phyloP scores from a whole-genome alignment of 371 early-diverging fungal genomes.

The Mucor sp. region DNA sequence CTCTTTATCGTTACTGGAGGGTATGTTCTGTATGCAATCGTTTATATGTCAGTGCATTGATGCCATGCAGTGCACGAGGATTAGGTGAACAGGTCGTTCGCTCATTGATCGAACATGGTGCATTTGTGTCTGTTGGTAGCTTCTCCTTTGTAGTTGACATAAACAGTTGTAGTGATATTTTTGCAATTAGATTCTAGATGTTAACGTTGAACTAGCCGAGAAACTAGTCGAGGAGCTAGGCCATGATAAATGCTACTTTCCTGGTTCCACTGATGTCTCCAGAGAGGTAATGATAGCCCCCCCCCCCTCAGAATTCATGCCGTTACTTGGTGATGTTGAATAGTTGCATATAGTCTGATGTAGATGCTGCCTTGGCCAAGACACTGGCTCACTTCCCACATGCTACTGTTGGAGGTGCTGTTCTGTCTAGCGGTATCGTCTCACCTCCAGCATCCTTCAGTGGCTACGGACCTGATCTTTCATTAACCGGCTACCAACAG shows the following conservation, averaged over 20 bases:
- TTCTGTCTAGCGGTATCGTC: slow-evolving; percentile 56
- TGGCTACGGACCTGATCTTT: slow-evolving; percentile 36
- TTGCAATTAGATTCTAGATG: slow-evolving; percentile 46
- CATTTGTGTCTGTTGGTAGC: slow-evolving; percentile 28
- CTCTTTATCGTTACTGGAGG: slow-evolving; percentile 48
- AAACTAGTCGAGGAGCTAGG: slow-evolving; percentile 32
- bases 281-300: slow-evolving; percentile 30
- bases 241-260: slow-evolving; percentile 36
- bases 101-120: slow-evolving; percentile 25
- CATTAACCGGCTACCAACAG: slow-evolving; percentile 43
- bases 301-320: not conserved
- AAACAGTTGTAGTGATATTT: no score
- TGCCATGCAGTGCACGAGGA: slow-evolving; percentile 41
- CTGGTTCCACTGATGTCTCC: slow-evolving; percentile 51
- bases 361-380: slow-evolving; percentile 34
- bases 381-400: slow-evolving; percentile 37
- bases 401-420: slow-evolving; percentile 39
- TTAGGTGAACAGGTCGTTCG: slow-evolving; percentile 37
- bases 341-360: slow-evolving; percentile 26
- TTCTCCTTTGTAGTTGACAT: no score
- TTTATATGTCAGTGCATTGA: not conserved
- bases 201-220: slow-evolving; percentile 37
- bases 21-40: slow-evolving; percentile 3
- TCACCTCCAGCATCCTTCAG: slow-evolving; percentile 19
- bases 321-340: not conserved